Base-by-base conservation (phyloP, 2,329 filamentous ascomycete species). In the Diaporthe humulicola region DNA sequence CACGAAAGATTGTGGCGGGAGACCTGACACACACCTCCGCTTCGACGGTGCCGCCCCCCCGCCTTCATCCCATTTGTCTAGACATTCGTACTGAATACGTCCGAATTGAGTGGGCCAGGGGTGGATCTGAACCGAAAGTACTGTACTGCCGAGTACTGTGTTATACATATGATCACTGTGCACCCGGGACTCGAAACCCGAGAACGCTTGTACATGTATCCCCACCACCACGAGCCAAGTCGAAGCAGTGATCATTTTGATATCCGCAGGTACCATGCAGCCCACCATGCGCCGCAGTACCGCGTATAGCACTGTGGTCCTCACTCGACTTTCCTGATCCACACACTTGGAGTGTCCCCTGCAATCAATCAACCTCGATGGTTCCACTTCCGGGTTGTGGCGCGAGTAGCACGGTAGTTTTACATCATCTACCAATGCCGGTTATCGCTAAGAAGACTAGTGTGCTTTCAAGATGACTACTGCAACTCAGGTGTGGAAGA, bases 391-490 rank as follows among this genome's bases (percentile, higher is more conserved):
- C 70, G 45, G 70, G 33, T 52, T 72, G 52, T 50, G 42, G 45
- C 57, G 70, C 69, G 69, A 48, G 52, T 71, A 33, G 36, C 25
- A 61, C n/a, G 67, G 52, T 71, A 48, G 38, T 25, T 64, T 40
- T 54, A 56, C 70, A 64, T 54, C 45, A 72, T 45, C 33, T 64
- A 33, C 70, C 70, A 61, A 45, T 72, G 70, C 70, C 70, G 57
- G 70, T 14, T 64, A 61, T 33, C 38, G 60, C 57, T 72, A 25
- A 42, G 17, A 64, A 40, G 45, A 30, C 45, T 69, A 69, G 70
- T 54, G 57, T 38, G 33, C 17, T 40, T 48, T 33, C 45, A n/a
- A 40, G 22, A 64, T 40, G 30, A 54, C 33, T 54, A 61, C 58
- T 61, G 58, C 58, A 61, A 42, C 33, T 1, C 25, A n/a, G 40